Conservation (phyloP, 805 yeast genomes). For the Saccharomycopsis microspora region DNA sequence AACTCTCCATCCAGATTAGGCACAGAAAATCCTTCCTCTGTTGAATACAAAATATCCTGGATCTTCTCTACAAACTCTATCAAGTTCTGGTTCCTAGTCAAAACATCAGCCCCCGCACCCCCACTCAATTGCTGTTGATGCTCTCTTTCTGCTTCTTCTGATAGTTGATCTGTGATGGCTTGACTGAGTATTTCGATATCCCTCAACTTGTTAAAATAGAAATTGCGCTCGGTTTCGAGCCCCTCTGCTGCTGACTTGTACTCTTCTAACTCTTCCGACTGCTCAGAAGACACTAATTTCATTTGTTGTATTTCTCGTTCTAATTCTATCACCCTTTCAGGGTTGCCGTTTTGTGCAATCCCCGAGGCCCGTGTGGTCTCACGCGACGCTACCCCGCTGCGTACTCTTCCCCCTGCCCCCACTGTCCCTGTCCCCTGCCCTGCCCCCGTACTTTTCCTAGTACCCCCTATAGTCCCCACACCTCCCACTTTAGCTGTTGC, state of each 20-base stretch:
- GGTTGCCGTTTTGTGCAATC: too few species aligned
- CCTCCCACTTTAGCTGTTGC: not conserved
- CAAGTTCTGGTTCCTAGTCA: slow-evolving; percentile 18
- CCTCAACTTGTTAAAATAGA: slow-evolving; percentile 80
- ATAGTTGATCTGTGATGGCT: slow-evolving; percentile 42
- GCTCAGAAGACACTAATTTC: slow-evolving; percentile 22
- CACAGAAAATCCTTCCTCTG: slow-evolving; percentile 74
- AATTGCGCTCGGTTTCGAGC: slow-evolving; percentile 74
- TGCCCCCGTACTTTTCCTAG: not conserved
- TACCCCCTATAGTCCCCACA: not conserved
- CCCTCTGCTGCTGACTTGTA: slow-evolving; percentile 49
- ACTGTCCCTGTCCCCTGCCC: not conserved
- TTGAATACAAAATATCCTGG: slow-evolving; percentile 65
- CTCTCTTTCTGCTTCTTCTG: slow-evolving; percentile 28
- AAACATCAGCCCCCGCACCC: slow-evolving; percentile 3
- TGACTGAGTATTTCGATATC: slow-evolving; percentile 79
- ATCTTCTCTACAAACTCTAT: slow-evolving; percentile 44
- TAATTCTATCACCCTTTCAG: not conserved
- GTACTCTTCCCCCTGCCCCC: not conserved
- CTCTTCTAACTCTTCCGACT: slow-evolving; percentile 39
- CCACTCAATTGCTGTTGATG: slow-evolving; percentile 19
- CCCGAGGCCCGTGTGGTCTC: too few species aligned
- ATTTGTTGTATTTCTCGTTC: slow-evolving; percentile 34
- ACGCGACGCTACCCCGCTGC: slow-evolving; percentile 4
- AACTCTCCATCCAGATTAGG: slow-evolving; percentile 29